Conservation (phyloP, 495 filamentous ascomycete genomes). For the Aspergillus carlsbadensis region DNA sequence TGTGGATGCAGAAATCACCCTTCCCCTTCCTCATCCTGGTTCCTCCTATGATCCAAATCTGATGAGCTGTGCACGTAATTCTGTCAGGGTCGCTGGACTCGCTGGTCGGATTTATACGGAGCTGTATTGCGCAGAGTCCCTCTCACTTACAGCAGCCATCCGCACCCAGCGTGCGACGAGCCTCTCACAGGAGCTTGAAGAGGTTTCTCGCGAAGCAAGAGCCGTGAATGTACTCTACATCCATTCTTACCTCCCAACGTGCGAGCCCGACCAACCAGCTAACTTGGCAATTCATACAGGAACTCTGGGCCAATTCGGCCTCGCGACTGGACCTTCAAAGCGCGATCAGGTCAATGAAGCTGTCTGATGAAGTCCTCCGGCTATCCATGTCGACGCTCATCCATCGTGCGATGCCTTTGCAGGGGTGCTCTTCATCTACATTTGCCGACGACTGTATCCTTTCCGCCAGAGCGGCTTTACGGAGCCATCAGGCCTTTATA, state of each 20-base stretch:
- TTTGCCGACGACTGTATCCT: slow-evolving; percentile 17
- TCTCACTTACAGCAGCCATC: neutral
- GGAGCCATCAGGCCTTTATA: neutral
- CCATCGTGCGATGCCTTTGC: slow-evolving; percentile 15
- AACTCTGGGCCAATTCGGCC: neutral
- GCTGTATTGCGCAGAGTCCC: slow-evolving; percentile 5
- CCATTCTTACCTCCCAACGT: too few relatives aligned
- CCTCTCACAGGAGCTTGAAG: too few relatives aligned
- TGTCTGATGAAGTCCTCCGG: slow-evolving; percentile 12
- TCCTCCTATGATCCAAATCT: neutral
- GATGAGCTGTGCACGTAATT: neutral
- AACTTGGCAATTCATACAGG: slow-evolving; percentile 6
- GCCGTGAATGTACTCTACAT: too few relatives aligned
- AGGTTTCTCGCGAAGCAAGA: too few relatives aligned
- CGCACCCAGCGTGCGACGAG: neutral
- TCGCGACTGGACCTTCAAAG: neutral
- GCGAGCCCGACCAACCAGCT: too few relatives aligned
- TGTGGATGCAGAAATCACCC: slow-evolving; percentile 9
- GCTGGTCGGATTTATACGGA: slow-evolving; percentile 11
- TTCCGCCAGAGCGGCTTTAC: slow-evolving; percentile 13
- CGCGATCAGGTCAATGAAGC: slow-evolving; percentile 11
- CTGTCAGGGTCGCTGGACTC: slow-evolving; percentile 11
- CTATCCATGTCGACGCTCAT: slow-evolving; percentile 20
- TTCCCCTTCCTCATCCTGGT: neutral
- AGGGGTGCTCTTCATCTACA: slow-evolving; percentile 6